A percentile compares a stretch with the other conserved stretches of the same genome.
Evolutionary conservation across 1,284 basidiomycete genomes (phyloP).

Genomic region (Coniophora puteana): DNA sequence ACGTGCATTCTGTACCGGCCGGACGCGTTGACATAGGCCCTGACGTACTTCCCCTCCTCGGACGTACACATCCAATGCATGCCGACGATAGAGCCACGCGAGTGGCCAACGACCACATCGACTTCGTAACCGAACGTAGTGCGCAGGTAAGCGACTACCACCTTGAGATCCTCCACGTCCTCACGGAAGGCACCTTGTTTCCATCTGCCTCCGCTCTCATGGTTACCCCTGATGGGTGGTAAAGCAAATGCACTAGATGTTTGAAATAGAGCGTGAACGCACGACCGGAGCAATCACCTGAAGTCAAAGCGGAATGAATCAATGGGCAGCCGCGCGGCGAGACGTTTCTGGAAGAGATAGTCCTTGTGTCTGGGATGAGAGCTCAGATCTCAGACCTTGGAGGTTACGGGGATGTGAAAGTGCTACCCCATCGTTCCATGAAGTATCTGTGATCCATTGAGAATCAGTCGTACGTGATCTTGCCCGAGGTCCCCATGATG

Average conservation of each 20-base stretch:
- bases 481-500: slow-evolving; percentile 3
- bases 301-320: slow-evolving; percentile 87
- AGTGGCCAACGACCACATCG: slow-evolving; percentile 69
- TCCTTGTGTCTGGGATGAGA: slow-evolving; percentile 66
- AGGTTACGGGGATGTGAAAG: not conserved
- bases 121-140: slow-evolving; percentile 58
- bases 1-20: slow-evolving; percentile 75
- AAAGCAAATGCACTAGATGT: too few species aligned
- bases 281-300: too few species aligned
- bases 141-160: slow-evolving; percentile 60
- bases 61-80: slow-evolving; percentile 64
- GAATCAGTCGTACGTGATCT: slow-evolving; percentile 7
- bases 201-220: slow-evolving; percentile 71
- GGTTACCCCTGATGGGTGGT: slow-evolving; percentile 71
- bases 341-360: slow-evolving; percentile 76
- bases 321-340: slow-evolving; percentile 62
- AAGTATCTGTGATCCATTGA: slow-evolving; percentile 47
- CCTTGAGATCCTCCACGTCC: slow-evolving; percentile 61
- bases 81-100: slow-evolving; percentile 63
- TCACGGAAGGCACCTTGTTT: slow-evolving; percentile 49
- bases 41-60: slow-evolving; percentile 48
- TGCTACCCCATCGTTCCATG: slow-evolving; percentile 74
- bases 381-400: not conserved
- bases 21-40: slow-evolving; percentile 65
- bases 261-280: too few species aligned